A percentile compares a stretch with the other conserved stretches of the same genome.
Evolutionary conservation across 1,284 basidiomycete species (phyloP).

Genomic region (Tremellales sp.): DNA sequence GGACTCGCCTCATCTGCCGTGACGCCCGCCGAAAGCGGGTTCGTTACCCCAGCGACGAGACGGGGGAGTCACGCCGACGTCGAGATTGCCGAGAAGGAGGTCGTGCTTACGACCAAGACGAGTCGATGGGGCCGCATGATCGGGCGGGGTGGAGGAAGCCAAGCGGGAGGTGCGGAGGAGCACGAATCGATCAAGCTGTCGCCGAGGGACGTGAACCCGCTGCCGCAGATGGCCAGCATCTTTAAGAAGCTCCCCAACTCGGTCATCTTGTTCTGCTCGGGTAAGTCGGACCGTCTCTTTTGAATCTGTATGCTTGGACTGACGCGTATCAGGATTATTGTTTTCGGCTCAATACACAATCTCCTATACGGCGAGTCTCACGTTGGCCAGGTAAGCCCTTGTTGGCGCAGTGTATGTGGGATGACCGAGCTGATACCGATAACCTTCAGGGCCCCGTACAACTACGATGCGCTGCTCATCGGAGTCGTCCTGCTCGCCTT

Average conservation of each 20-base stretch:
- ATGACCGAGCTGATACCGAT: background rate
- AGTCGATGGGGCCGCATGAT: constrained; percentile 1
- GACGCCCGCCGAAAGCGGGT: constrained; percentile 19
- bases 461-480: constrained; percentile 65
- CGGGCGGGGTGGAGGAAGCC: constrained; percentile 9
- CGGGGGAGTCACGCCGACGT: background rate
- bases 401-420: too few species aligned
- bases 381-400: constrained; percentile 42
- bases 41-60: constrained; percentile 1
- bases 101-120: background rate
- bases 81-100: background rate
- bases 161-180: constrained; percentile 16
- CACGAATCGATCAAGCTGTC: constrained; percentile 50
- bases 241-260: constrained; percentile 64
- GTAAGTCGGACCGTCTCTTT: constrained; percentile 48
- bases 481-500: constrained; percentile 72
- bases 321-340: constrained; percentile 53
- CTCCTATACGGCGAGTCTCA: constrained; percentile 66
- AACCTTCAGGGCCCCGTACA: constrained; percentile 53
- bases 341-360: constrained; percentile 67
- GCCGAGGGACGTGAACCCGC: constrained; percentile 68
- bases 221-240: constrained; percentile 59
- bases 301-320: background rate
- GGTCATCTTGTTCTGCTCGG: constrained; percentile 63
- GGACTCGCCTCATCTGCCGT: constrained; percentile 28